Percentiles rank a stretch among this genome's conserved stretches.
These are phyloP conservation scores for Debaryomyces sp. DNA, from an alignment of 1,139 yeast genomes.

Conservation along the genomic window DNA sequence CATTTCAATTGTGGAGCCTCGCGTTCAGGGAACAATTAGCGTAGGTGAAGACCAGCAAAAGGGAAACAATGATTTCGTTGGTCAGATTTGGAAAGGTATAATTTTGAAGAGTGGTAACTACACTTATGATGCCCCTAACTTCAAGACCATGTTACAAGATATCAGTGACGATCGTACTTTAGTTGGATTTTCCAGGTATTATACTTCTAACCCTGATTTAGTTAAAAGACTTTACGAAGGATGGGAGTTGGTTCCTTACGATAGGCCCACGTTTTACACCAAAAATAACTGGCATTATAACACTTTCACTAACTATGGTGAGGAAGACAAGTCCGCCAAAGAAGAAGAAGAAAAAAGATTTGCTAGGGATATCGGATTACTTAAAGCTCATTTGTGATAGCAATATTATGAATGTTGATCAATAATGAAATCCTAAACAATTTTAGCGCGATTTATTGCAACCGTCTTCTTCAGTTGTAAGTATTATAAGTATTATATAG, in stretches of 20 bases:
- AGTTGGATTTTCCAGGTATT: constrained; percentile 49
- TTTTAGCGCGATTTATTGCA: constrained; percentile 6
- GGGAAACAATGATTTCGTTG: constrained; percentile 35
- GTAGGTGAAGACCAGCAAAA: constrained; percentile 16
- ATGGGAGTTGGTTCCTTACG: constrained; percentile 17
- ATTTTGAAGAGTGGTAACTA: constrained; percentile 52
- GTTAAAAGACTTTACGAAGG: constrained; percentile 39
- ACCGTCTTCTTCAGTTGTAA: not conserved
- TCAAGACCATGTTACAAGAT: constrained; percentile 17
- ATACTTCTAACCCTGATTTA: constrained; percentile 53
- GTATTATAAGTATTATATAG: not conserved
- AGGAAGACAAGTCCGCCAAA: constrained; percentile 16
- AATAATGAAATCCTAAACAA: not conserved
- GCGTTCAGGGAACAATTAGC: constrained; percentile 20
- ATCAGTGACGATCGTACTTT: constrained; percentile 34
- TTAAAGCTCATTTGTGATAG: not conserved
- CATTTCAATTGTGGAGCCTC: constrained; percentile 55
- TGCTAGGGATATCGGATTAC: not conserved
- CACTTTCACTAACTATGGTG: constrained; percentile 15
- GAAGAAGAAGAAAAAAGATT: constrained; percentile 16
- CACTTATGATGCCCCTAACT: constrained; percentile 28
- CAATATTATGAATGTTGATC: not conserved
- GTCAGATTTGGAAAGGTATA: constrained; percentile 52
- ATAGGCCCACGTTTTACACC: constrained; percentile 25
- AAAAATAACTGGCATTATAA: constrained; percentile 24